These are phyloP conservation scores for Chlorella sorokiniana DNA, from an alignment of 139 green algal genomes.

Conservation along the genomic window DNA sequence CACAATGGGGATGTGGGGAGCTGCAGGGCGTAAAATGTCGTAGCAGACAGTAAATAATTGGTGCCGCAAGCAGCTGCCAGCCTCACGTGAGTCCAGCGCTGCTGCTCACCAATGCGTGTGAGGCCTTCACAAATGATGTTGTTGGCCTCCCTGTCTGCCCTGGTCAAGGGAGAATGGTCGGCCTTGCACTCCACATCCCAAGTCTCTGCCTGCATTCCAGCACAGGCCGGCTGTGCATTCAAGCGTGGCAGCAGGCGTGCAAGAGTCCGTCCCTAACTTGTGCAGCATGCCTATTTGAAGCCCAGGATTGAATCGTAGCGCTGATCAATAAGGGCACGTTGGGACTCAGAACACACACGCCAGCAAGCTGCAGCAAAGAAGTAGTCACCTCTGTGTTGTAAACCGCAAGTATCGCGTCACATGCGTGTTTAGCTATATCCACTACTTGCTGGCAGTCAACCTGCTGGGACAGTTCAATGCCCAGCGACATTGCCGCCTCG, in stretches of 20 bases:
- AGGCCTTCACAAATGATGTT: constrained; percentile 74
- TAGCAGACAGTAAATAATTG: no score
- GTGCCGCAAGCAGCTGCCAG: neutral
- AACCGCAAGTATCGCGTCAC: constrained; percentile 73
- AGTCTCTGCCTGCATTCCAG: constrained; percentile 53
- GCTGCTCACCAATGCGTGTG: constrained; percentile 12
- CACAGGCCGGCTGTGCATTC: neutral
- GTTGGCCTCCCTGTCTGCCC: constrained; percentile 79
- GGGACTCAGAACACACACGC: no score
- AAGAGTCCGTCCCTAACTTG: neutral
- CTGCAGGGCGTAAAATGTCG: constrained; percentile 4
- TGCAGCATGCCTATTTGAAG: neutral
- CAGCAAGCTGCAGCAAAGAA: neutral
- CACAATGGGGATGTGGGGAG: constrained; percentile 86
- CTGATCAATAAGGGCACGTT: no score
- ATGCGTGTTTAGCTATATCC: constrained; percentile 65
- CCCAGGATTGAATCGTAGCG: neutral
- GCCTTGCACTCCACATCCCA: constrained; percentile 73
- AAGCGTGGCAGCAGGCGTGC: neutral
- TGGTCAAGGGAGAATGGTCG: constrained; percentile 79
- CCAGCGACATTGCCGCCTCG: constrained; percentile 2
- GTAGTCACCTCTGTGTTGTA: constrained; percentile 67
- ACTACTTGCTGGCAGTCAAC: constrained; percentile 56
- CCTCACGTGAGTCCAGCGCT: neutral
- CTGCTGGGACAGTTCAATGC: neutral